Base-by-base conservation (phyloP, 75 land plant species). In the Pinus tabuliformis region DNA sequence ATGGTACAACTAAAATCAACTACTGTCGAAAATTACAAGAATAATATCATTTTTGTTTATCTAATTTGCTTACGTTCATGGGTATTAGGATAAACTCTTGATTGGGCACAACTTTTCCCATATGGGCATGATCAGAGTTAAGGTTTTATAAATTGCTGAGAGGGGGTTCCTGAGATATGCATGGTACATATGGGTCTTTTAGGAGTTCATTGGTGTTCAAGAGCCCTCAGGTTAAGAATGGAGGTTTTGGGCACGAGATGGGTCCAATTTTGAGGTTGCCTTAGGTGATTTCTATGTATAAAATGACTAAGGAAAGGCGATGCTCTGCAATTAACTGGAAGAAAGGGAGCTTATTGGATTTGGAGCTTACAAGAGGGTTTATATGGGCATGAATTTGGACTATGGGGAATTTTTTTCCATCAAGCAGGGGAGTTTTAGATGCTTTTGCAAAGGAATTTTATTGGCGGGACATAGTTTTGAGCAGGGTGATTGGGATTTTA, bases 301-400 rank as follows among this genome's bases (percentile, higher is more conserved):
- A 66, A 14, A 37, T 22, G 20, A 56, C 39, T 15, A 45, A 68
- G 52, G 78, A 60, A 58, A 59, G 77, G 24, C 13, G 79, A 6
- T n/a, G 30, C 72, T 16, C 79, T 24, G 20, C 78, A 54, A 92
- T 97, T 78, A 91, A 95, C 75, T 97, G 98, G 98, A 84, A 98
- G 82, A 92, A 92, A 72, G 98, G 11, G 98, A 94, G 86, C 73
- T 95, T 72, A 95, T 97, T 70, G 99, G 99, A 7, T 87, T 79
- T 39, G 99, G 99, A 20, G 99, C 98, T 7, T 97, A 91, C 75
- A 98, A 95, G 1, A 86, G 93, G 14, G 99, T 97, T 37, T 95
- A 94, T 54, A 97, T 97, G 98, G 99, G 99, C 30, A 95, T 97
- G 95, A 92, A 97, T 73, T 89, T 95, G 17, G 96, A 95, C 81